Conservation (phyloP, 2,329 filamentous ascomycete species). For the Domatiomyces catenatus region DNA sequence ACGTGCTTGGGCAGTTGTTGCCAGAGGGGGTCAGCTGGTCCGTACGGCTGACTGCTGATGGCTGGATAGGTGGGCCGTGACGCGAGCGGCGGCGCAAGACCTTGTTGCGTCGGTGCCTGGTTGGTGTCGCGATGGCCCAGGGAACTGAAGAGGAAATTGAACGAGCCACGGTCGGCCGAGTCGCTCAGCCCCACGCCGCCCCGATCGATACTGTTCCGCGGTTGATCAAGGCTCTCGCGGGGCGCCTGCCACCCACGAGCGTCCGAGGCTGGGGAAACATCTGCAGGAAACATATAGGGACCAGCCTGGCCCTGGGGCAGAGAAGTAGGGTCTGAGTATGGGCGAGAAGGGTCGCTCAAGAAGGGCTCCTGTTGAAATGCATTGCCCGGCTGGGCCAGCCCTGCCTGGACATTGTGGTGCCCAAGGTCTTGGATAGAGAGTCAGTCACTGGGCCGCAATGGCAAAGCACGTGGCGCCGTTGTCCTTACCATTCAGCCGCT, state of each 20-base stretch:
- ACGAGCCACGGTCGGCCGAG: slow-evolving; percentile 47
- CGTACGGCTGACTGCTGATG: slow-evolving; percentile 11
- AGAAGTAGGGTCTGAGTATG: slow-evolving; percentile 19
- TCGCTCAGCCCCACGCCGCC: slow-evolving; percentile 43
- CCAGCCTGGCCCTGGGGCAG: slow-evolving; percentile 7
- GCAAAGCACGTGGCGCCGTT: too few relatives aligned
- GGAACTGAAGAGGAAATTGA: slow-evolving; percentile 57
- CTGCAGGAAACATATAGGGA: not conserved
- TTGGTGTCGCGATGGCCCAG: slow-evolving; percentile 39
- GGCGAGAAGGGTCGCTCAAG: slow-evolving; percentile 19
- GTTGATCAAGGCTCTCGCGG: slow-evolving; percentile 27
- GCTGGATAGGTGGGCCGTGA: slow-evolving; percentile 12
- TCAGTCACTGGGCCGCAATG: too few relatives aligned
- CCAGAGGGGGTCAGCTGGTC: slow-evolving; percentile 19
- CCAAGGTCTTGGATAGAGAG: slow-evolving; percentile 10
- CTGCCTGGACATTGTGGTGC: slow-evolving; percentile 14
- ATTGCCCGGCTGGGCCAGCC: slow-evolving; percentile 3
- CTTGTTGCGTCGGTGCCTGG: slow-evolving; percentile 14
- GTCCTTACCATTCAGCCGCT: slow-evolving; percentile 30
- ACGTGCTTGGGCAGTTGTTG: slow-evolving; percentile 42
- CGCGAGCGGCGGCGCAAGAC: slow-evolving; percentile 2
- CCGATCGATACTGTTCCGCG: slow-evolving; percentile 25
- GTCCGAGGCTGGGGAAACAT: slow-evolving; percentile 3
- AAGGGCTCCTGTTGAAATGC: slow-evolving; percentile 13
- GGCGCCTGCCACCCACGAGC: slow-evolving; percentile 7